Evolutionary conservation across 2,329 filamentous ascomycete species (phyloP).

Genomic region (Monosporascus sp.): DNA sequence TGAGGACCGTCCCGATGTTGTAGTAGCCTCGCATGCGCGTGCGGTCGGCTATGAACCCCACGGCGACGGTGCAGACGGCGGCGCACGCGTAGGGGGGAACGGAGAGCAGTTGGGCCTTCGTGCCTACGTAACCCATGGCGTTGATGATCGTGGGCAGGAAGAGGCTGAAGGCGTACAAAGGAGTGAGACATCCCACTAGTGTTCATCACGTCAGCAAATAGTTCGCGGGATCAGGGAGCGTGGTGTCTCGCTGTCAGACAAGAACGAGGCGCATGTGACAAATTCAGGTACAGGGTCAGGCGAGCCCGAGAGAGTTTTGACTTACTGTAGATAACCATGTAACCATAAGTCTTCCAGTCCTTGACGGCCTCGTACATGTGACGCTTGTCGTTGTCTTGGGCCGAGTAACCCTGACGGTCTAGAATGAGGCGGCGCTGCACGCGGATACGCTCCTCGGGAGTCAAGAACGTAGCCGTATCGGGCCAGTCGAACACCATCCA

Average conservation of each 20-base stretch:
- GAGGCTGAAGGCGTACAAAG: conserved; percentile 13
- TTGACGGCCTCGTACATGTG: conserved; percentile 49
- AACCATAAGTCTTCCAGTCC: conserved; percentile 35
- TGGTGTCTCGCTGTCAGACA: too few relatives aligned
- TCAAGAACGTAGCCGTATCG: conserved; percentile 37
- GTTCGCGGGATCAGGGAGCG: too few relatives aligned
- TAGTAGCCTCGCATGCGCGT: conserved; percentile 48
- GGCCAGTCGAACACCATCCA: conserved; percentile 37
- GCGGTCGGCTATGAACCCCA: conserved; percentile 42
- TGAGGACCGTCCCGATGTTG: conserved; percentile 41
- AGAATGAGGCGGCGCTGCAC: background rate
- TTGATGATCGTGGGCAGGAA: conserved; percentile 34
- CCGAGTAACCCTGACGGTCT: conserved; percentile 25
- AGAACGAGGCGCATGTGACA: too few relatives aligned
- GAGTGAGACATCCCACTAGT: conserved; percentile 2
- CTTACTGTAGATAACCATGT: conserved; percentile 33
- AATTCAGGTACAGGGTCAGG: background rate
- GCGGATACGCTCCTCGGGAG: conserved; percentile 31
- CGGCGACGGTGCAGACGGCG: conserved; percentile 21
- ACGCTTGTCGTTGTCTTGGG: conserved; percentile 35
- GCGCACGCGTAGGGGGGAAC: conserved; percentile 33
- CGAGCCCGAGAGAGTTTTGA: background rate
- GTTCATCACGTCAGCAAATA: background rate
- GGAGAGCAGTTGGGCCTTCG: conserved; percentile 29
- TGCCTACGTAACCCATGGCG: conserved; percentile 28